These are phyloP conservation scores for Apiotrichum porosum DNA, from an alignment of 1,284 basidiomycete genomes.

Conservation along the genomic window DNA sequence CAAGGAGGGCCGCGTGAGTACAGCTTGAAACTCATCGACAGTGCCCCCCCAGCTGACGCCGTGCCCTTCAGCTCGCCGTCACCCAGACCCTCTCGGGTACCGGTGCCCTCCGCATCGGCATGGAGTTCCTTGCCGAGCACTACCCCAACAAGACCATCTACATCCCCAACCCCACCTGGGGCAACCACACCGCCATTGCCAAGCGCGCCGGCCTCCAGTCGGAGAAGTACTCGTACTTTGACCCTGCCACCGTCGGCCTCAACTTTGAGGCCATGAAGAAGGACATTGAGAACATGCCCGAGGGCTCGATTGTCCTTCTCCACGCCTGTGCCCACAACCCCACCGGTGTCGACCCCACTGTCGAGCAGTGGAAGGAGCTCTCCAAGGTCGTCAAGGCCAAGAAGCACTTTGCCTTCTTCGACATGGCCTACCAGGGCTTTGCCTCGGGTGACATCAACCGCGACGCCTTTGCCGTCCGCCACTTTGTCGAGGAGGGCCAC, in stretches of 20 bases:
- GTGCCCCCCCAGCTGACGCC: too few relatives aligned
- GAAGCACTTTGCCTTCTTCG: slow-evolving; percentile 57
- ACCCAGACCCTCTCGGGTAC: slow-evolving; percentile 98
- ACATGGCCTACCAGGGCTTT: slow-evolving; percentile 88
- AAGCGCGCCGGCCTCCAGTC: slow-evolving; percentile 90
- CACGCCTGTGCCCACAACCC: slow-evolving; percentile 59
- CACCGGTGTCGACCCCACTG: slow-evolving; percentile 93
- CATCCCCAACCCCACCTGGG: slow-evolving; percentile 93
- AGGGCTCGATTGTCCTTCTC: slow-evolving; percentile 47
- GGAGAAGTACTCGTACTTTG: slow-evolving; percentile 72
- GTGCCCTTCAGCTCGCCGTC: slow-evolving; percentile 73
- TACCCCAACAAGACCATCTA: slow-evolving; percentile 92
- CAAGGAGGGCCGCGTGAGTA: slow-evolving; percentile 66
- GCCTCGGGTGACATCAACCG: slow-evolving; percentile 81
- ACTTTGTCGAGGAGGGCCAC: slow-evolving; percentile 87
- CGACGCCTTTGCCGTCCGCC: slow-evolving; percentile 92
- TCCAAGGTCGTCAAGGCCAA: slow-evolving; percentile 70
- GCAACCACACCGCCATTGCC: slow-evolving; percentile 85
- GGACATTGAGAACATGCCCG: slow-evolving; percentile 62
- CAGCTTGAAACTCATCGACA: too few relatives aligned
- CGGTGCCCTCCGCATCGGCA: slow-evolving; percentile 93
- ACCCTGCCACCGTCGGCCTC: slow-evolving; percentile 87
- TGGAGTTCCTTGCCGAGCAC: slow-evolving; percentile 79
- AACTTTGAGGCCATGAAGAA: slow-evolving; percentile 89
- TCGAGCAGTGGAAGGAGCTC: slow-evolving; percentile 88